Evolutionary conservation across 345 rosid genomes (phyloP).

Genomic region (Euclidium syriacum): DNA sequence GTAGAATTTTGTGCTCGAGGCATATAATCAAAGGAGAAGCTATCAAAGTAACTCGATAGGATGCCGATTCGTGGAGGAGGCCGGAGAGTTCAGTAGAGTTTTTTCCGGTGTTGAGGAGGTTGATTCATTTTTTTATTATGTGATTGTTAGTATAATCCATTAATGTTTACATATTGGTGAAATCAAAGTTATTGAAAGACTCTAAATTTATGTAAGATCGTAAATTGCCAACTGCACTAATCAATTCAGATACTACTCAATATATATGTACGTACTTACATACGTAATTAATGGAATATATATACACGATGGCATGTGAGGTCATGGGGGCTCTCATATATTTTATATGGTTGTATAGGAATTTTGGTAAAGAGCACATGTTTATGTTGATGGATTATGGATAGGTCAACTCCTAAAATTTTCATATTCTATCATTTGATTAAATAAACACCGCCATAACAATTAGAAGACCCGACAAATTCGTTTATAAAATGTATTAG

Average conservation of each 20-base stretch:
- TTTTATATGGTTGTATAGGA: conserved; percentile 27
- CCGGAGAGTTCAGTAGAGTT: too few relatives aligned
- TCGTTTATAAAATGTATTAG: background rate
- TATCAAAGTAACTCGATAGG: too few relatives aligned
- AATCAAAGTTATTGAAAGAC: background rate
- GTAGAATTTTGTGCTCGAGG: too few relatives aligned
- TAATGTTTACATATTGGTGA: too few relatives aligned
- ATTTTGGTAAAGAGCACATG: conserved; percentile 39
- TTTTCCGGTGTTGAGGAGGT: too few relatives aligned
- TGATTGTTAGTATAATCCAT: too few relatives aligned
- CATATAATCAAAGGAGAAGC: too few relatives aligned
- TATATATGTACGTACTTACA: conserved; percentile 5
- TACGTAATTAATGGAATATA: background rate
- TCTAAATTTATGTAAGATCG: background rate
- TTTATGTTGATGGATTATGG: conserved; percentile 24
- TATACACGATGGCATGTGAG: conserved; percentile 16
- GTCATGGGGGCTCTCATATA: conserved; percentile 2
- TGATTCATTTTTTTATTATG: too few relatives aligned
- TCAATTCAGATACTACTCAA: background rate
- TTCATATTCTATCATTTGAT: conserved; percentile 9
- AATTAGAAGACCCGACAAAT: background rate
- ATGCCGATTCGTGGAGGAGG: too few relatives aligned
- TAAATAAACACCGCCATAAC: conserved; percentile 6
- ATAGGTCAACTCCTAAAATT: conserved; percentile 28
- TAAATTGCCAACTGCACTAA: background rate